Evolutionary conservation across 2,329 filamentous ascomycete species (phyloP).

Genomic region (Epicoccum nigrum): DNA sequence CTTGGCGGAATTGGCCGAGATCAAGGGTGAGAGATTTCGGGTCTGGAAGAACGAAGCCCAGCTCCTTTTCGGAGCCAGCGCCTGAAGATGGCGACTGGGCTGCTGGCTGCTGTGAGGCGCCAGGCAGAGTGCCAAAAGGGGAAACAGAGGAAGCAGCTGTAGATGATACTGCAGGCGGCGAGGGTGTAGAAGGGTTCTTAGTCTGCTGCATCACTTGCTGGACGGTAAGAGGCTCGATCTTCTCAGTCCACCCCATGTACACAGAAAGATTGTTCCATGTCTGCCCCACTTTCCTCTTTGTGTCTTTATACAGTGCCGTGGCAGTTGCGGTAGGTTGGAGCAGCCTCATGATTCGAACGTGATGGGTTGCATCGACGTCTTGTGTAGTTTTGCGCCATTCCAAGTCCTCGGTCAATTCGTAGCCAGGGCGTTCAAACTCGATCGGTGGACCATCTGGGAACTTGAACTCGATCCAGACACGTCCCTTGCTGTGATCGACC

Average conservation of each 20-base stretch:
- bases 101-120: constrained; percentile 23
- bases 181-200: constrained; percentile 14
- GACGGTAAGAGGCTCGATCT: constrained; percentile 18
- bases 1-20: constrained; percentile 33
- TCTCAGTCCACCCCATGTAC: constrained; percentile 35
- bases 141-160: constrained; percentile 13
- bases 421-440: constrained; percentile 56
- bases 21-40: constrained; percentile 36
- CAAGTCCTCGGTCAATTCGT: constrained; percentile 49
- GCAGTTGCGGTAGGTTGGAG: constrained; percentile 31
- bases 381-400: constrained; percentile 40
- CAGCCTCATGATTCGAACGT: constrained; percentile 43
- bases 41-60: constrained; percentile 33
- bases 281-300: constrained; percentile 24
- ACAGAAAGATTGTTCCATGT: constrained; percentile 32
- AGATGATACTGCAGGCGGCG: constrained; percentile 1
- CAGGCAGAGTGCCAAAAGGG: constrained; percentile 18
- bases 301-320: constrained; percentile 32
- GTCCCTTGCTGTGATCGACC: constrained; percentile 49
- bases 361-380: constrained; percentile 41
- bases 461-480: constrained; percentile 55
- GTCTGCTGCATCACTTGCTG: constrained; percentile 22
- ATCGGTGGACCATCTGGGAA: constrained; percentile 57
- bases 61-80: constrained; percentile 24
- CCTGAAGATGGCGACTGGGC: constrained; percentile 11